Evolutionary conservation across 495 filamentous ascomycete species (phyloP).

Genomic region (Hypoxylon subgilvum): DNA sequence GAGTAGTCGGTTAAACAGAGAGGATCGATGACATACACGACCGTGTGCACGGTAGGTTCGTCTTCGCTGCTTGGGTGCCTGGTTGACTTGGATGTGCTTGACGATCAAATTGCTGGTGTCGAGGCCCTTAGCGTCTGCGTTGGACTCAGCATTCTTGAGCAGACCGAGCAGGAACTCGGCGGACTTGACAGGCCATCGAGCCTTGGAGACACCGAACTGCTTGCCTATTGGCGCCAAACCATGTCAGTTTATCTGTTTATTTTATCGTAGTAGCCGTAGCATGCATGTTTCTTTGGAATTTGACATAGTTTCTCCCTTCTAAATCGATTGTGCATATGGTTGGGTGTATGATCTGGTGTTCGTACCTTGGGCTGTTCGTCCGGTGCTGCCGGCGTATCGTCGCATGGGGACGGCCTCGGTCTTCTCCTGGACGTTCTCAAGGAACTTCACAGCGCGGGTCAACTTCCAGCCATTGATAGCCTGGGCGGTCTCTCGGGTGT

Average conservation of each 20-base stretch:
- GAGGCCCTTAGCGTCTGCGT: constrained; percentile 98
- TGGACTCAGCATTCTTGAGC: constrained; percentile 98
- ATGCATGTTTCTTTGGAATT: neutral
- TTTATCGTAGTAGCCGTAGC: neutral
- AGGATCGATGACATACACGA: constrained; percentile 74
- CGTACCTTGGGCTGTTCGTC: constrained; percentile 95
- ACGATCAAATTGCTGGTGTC: constrained; percentile 95
- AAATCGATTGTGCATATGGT: neutral
- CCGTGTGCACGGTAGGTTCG: constrained; percentile 99
- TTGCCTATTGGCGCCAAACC: constrained; percentile 69
- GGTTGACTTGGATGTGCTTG: constrained; percentile 99
- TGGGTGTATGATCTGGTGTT: too few species aligned
- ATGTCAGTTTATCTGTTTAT: constrained; percentile 36
- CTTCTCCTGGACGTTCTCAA: constrained; percentile 95
- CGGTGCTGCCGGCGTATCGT: constrained; percentile 91
- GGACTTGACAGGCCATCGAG: constrained; percentile 99
- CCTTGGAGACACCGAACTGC: constrained; percentile 94
- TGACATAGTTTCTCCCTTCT: neutral
- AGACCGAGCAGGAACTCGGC: constrained; percentile 96
- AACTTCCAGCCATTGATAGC: constrained; percentile 99
- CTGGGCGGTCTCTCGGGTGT: constrained; percentile 98
- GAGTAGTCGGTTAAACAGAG: neutral
- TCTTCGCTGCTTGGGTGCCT: constrained; percentile 96
- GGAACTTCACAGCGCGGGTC: constrained; percentile 87
- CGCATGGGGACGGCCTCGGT: constrained; percentile 97